phyloP scores from a whole-genome alignment of 1,284 basidiomycete genomes.

The Phlebopus sp. region DNA sequence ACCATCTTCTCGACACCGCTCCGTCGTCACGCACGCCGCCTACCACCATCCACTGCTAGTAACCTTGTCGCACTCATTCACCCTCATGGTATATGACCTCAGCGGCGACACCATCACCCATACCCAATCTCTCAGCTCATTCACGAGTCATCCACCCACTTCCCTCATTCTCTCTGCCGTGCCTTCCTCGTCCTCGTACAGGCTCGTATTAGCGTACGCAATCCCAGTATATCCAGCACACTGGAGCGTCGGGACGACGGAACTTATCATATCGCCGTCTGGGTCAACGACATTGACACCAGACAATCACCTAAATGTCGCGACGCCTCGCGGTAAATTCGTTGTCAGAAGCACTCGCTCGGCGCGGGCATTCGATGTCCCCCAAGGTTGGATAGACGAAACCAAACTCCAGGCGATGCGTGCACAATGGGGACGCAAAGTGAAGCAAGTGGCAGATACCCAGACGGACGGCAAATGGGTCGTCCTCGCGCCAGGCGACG shows the following conservation, averaged over 20 bases:
- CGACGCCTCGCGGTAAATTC: conserved; percentile 31
- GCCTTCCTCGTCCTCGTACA: conserved; percentile 57
- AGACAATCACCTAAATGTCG: conserved; percentile 8
- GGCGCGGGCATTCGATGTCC: conserved; percentile 65
- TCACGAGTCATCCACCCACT: conserved; percentile 70
- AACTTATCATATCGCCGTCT: conserved; percentile 57
- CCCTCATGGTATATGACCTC: conserved; percentile 66
- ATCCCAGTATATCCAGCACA: conserved; percentile 76
- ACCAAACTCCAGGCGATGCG: conserved; percentile 57
- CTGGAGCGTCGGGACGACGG: conserved; percentile 77
- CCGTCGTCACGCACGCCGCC: conserved; percentile 58
- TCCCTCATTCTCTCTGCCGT: conserved; percentile 63
- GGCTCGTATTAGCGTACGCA: conserved; percentile 68
- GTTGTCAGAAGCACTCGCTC: conserved; percentile 55
- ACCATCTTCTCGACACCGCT: conserved; percentile 40
- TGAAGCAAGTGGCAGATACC: conserved; percentile 60
- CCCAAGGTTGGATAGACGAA: conserved; percentile 69
- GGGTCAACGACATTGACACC: conserved; percentile 15
- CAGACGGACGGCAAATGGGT: conserved; percentile 84
- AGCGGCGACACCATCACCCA: conserved; percentile 47
- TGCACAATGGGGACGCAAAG: conserved; percentile 74
- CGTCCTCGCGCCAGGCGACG: conserved; percentile 63
- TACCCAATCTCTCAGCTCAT: conserved; percentile 65
- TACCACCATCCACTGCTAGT: conserved; percentile 77
- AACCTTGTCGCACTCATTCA: conserved; percentile 63